Conservation (phyloP, 495 filamentous ascomycete species). For the Neurospora terricola region DNA sequence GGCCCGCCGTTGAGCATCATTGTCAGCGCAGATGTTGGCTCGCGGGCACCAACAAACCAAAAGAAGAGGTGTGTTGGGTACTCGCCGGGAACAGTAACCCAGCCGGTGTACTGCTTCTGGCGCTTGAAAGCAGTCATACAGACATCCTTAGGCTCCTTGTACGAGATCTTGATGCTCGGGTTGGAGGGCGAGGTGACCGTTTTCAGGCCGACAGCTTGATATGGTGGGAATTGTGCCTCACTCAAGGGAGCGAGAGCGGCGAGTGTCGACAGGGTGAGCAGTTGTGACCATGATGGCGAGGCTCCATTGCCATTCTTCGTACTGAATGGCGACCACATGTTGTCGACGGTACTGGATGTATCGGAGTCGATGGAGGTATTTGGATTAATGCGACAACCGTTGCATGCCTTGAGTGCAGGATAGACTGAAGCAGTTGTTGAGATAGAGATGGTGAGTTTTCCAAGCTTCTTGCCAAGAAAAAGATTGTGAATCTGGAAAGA, state of each 20-base stretch:
- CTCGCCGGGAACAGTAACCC: slow-evolving; percentile 36
- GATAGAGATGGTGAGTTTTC: neutral
- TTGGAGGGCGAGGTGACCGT: slow-evolving; percentile 47
- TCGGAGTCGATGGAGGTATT: neutral
- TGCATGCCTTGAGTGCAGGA: neutral
- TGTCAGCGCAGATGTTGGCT: slow-evolving; percentile 48
- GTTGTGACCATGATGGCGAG: neutral
- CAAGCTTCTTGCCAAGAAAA: neutral
- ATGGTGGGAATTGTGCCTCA: slow-evolving; percentile 8
- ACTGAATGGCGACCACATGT: neutral
- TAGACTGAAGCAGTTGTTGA: neutral
- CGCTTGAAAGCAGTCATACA: slow-evolving; percentile 46
- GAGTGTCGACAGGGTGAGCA: neutral
- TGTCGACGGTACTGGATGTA: neutral
- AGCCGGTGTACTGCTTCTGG: slow-evolving; percentile 45
- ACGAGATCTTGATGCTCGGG: slow-evolving; percentile 48
- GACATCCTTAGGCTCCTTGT: slow-evolving; percentile 44
- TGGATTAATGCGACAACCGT: neutral
- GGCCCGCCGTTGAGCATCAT: slow-evolving; percentile 66
- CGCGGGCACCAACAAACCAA: slow-evolving; percentile 62
- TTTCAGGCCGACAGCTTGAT: slow-evolving; percentile 25
- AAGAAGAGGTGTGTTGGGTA: slow-evolving; percentile 67
- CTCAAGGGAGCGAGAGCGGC: neutral
- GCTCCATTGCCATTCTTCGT: neutral
- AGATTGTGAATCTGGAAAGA: neutral